Conservation (phyloP, 164 flowering plant genomes). For the Chimonanthus praecox region DNA sequence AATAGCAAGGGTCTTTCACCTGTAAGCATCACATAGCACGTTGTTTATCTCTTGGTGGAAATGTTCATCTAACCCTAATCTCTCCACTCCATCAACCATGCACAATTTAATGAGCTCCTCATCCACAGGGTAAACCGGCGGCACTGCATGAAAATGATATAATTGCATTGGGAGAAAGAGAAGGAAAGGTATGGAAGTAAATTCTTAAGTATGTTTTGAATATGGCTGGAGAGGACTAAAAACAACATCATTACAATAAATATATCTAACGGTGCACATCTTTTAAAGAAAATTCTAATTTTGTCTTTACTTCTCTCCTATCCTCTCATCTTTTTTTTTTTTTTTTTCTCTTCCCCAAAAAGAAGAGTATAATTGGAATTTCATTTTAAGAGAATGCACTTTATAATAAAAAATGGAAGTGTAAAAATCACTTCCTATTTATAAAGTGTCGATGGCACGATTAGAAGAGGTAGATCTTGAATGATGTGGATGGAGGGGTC, state of each 20-base stretch:
- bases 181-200: not conserved
- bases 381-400: too few relatives aligned
- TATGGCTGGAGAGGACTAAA: not conserved
- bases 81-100: conserved; percentile 28
- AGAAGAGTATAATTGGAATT: too few relatives aligned
- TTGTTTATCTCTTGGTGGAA: conserved; percentile 23
- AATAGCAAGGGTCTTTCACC: conserved; percentile 13
- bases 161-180: not conserved
- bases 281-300: too few relatives aligned
- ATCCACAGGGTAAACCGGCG: conserved; percentile 23
- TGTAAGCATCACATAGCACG: conserved; percentile 17
- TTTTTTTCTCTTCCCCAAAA: too few relatives aligned
- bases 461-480: not conserved
- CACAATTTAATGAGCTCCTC: conserved; percentile 21
- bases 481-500: not conserved
- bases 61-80: conserved; percentile 24
- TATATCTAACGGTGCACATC: too few relatives aligned
- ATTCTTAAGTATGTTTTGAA: not conserved
- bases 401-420: too few relatives aligned
- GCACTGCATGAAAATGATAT: conserved; percentile 19
- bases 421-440: not conserved
- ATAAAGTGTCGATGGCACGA: not conserved
- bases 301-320: too few relatives aligned
- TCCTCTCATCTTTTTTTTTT: too few relatives aligned
- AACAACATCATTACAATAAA: too few relatives aligned